A percentile compares a stretch with the other conserved stretches of the same genome.
These are phyloP conservation scores for Chaetomium cochliodes DNA, from an alignment of 495 filamentous ascomycete species.

Conservation along the genomic window DNA sequence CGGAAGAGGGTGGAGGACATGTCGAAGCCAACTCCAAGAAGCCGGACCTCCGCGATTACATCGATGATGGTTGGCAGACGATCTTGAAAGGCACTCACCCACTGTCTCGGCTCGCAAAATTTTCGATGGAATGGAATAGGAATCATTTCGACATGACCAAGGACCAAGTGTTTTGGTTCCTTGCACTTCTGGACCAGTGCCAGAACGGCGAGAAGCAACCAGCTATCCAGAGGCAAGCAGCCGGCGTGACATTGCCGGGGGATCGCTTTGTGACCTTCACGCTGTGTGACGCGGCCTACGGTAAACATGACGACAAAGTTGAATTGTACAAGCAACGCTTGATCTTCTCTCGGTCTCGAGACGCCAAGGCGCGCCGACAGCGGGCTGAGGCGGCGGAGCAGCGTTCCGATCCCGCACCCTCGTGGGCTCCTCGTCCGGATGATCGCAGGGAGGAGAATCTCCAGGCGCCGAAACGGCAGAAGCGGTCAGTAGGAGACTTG, in stretches of 20 bases:
- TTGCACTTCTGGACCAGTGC: constrained; percentile 15
- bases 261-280: constrained; percentile 9
- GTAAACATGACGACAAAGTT: too few relatives aligned
- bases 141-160: not conserved
- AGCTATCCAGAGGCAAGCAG: not conserved
- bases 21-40: not conserved
- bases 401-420: not conserved
- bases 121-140: too few relatives aligned
- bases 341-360: constrained; percentile 9
- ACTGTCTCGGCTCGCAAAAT: too few relatives aligned
- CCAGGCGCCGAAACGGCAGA: constrained; percentile 14
- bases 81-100: not conserved
- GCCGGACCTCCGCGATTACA: not conserved
- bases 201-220: not conserved
- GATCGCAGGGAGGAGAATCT: not conserved
- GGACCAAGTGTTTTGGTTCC: constrained; percentile 20
- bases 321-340: not conserved
- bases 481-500: constrained; percentile 1
- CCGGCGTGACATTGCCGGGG: not conserved
- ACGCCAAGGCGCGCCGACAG: too few relatives aligned
- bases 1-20: not conserved
- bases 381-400: not conserved
- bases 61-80: constrained; percentile 8
- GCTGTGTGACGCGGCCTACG: not conserved
- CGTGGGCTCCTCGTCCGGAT: not conserved